phyloP scores from a whole-genome alignment of 768 basidiomycete genomes.

The Rhodosporidiobolus odoratus region DNA sequence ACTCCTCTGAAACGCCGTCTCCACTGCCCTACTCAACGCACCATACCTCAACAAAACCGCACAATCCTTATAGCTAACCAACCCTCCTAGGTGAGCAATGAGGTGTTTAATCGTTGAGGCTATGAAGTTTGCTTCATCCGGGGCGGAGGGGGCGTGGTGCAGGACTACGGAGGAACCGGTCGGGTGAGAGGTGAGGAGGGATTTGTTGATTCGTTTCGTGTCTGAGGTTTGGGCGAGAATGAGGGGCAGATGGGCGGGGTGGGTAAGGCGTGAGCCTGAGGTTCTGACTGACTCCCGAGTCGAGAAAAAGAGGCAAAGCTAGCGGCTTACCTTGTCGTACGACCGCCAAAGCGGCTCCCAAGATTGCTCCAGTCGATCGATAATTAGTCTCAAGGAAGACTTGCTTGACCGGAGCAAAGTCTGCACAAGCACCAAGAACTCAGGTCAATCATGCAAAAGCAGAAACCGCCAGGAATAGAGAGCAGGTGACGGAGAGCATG shows the following conservation, averaged over 20 bases:
- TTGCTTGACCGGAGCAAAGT: slow-evolving; percentile 61
- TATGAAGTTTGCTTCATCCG: slow-evolving; percentile 65
- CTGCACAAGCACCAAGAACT: slow-evolving; percentile 46
- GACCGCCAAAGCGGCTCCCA: slow-evolving; percentile 67
- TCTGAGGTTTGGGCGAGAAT: slow-evolving; percentile 51
- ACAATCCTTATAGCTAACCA: slow-evolving; percentile 68
- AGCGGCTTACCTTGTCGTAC: slow-evolving; percentile 66
- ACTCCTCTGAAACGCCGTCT: slow-evolving; percentile 67
- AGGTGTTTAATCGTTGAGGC: slow-evolving; percentile 71
- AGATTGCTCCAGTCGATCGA: slow-evolving; percentile 71
- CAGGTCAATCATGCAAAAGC: background rate
- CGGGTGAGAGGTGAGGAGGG: slow-evolving; percentile 64
- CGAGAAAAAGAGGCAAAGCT: background rate
- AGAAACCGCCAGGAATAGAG: background rate
- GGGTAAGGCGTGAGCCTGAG: background rate
- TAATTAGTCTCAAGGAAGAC: slow-evolving; percentile 81
- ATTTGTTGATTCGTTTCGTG: slow-evolving; percentile 67
- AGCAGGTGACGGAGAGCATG: too few species aligned
- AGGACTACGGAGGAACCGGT: slow-evolving; percentile 60
- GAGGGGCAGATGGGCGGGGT: background rate
- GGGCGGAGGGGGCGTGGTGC: slow-evolving; percentile 54
- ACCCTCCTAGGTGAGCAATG: slow-evolving; percentile 67
- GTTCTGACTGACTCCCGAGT: background rate
- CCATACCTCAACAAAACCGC: slow-evolving; percentile 79
- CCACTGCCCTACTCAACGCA: slow-evolving; percentile 68